Percentiles rank a stretch among this genome's conserved stretches.
Evolutionary conservation across 1,139 yeast genomes (phyloP).

Genomic region (Debaryomyces robertsiae): DNA sequence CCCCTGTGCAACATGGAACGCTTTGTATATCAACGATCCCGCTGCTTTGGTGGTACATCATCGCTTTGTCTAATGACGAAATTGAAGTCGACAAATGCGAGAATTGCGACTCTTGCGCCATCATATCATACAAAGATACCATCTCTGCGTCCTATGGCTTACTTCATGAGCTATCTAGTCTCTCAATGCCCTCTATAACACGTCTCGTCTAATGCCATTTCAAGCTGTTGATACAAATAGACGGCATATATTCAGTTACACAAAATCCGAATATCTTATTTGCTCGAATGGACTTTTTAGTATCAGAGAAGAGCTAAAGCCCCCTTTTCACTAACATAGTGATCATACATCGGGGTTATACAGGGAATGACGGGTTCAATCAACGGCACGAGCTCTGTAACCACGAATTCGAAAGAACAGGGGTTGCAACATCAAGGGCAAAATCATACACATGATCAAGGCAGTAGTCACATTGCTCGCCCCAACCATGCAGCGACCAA

Average conservation of each 20-base stretch:
- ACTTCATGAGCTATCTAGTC: constrained; percentile 3
- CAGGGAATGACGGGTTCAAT: constrained; percentile 1
- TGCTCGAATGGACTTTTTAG: not conserved
- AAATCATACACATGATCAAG: constrained; percentile 11
- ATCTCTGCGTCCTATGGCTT: constrained; percentile 10
- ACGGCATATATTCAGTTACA: constrained; percentile 8
- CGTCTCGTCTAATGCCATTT: not conserved
- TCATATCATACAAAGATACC: constrained; percentile 20
- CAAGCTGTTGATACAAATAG: no score
- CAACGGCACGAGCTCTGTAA: not conserved
- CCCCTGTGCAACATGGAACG: constrained; percentile 34
- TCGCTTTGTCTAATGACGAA: constrained; percentile 29
- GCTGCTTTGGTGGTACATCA: constrained; percentile 16
- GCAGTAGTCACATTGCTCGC: constrained; percentile 6
- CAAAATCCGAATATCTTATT: constrained; percentile 7
- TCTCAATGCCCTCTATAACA: not conserved
- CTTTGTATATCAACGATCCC: constrained; percentile 43
- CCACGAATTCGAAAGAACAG: constrained; percentile 11
- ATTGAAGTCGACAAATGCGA: constrained; percentile 28
- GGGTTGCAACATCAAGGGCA: constrained; percentile 10
- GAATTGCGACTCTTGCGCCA: constrained; percentile 16
- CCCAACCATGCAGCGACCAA: constrained; percentile 9
- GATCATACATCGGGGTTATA: no score
- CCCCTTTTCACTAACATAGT: no score
- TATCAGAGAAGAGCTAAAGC: no score